A percentile compares a stretch with the other conserved stretches of the same genome.
These are phyloP conservation scores for Mariannaea elegans DNA, from an alignment of 2,329 filamentous ascomycete species.

Conservation along the genomic window DNA sequence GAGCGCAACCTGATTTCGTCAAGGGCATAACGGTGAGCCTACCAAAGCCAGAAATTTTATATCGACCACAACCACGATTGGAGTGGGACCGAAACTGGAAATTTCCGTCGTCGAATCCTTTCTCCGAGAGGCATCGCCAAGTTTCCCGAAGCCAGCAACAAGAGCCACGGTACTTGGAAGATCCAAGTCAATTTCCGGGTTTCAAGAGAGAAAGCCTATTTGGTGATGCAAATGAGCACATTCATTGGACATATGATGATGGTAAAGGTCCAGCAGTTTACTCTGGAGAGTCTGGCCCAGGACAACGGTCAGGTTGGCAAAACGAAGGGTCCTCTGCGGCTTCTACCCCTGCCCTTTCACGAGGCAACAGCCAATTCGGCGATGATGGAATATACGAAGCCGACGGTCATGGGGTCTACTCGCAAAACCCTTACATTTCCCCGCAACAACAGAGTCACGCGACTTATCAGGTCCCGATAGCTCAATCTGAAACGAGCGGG, in stretches of 20 bases:
- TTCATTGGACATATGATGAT: not conserved
- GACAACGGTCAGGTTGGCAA: not conserved
- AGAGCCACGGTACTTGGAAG: not conserved
- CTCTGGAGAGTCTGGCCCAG: not conserved
- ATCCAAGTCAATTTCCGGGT: not conserved
- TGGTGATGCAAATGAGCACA: not conserved
- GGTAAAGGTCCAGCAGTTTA: not conserved
- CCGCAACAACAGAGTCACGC: not conserved
- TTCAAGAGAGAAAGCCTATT: not conserved
- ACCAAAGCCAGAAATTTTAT: not conserved
- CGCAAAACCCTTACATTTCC: not conserved
- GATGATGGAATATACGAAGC: not conserved
- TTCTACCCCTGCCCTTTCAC: not conserved
- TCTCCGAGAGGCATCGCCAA: not conserved
- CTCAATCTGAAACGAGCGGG: not conserved
- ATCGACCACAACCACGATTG: not conserved
- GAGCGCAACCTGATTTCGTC: not conserved
- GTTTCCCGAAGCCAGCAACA: not conserved
- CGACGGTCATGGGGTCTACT: not conserved
- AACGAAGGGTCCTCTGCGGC: not conserved
- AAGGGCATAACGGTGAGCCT: not conserved
- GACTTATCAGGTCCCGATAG: not conserved
- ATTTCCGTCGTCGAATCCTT: not conserved
- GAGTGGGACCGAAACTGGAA: not conserved
- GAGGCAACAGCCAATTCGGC: not conserved